phyloP scores from a whole-genome alignment of 2,329 filamentous ascomycete genomes.

The Ustulina deusta region DNA sequence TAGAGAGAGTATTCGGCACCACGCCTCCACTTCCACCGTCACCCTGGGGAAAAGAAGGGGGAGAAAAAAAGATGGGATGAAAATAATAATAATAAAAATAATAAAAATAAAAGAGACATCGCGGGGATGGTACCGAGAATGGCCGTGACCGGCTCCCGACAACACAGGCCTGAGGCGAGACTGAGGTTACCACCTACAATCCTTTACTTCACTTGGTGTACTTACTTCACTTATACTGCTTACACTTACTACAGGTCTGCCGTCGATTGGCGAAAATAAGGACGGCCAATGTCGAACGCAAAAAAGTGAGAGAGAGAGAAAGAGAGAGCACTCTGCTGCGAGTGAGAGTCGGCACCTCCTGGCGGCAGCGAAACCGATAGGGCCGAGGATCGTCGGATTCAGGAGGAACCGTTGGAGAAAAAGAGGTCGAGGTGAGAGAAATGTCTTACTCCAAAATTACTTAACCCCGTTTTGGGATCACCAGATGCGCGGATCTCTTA shows the following conservation, averaged over 20 bases:
- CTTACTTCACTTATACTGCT: too few species aligned
- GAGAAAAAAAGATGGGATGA: constrained; percentile 27
- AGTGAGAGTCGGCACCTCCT: constrained; percentile 21
- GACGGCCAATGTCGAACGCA: constrained; percentile 47
- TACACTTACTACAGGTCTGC: constrained; percentile 18
- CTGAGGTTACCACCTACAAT: too few species aligned
- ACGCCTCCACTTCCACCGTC: constrained; percentile 18
- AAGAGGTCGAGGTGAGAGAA: constrained; percentile 2
- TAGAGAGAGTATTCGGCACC: constrained; percentile 12
- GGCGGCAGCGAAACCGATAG: constrained; percentile 33
- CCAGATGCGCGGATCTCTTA: constrained; percentile 30
- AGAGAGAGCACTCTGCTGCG: constrained; percentile 31
- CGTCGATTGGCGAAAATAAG: constrained; percentile 46
- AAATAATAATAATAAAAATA: constrained; percentile 27
- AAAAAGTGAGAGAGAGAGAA: constrained; percentile 46
- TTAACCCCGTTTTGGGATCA: constrained; percentile 23
- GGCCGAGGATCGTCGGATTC: constrained; percentile 35
- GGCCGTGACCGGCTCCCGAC: constrained; percentile 44
- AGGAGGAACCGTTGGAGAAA: constrained; percentile 33
- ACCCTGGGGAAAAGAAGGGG: constrained; percentile 14
- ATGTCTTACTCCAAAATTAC: constrained; percentile 25
- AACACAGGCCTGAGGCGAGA: constrained; percentile 42
- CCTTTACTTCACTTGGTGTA: too few species aligned
- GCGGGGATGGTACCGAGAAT: constrained; percentile 37
- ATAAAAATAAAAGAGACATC: constrained; percentile 28